Conservation (phyloP, 164 flowering plant genomes). For the Brasenia schreberi region DNA sequence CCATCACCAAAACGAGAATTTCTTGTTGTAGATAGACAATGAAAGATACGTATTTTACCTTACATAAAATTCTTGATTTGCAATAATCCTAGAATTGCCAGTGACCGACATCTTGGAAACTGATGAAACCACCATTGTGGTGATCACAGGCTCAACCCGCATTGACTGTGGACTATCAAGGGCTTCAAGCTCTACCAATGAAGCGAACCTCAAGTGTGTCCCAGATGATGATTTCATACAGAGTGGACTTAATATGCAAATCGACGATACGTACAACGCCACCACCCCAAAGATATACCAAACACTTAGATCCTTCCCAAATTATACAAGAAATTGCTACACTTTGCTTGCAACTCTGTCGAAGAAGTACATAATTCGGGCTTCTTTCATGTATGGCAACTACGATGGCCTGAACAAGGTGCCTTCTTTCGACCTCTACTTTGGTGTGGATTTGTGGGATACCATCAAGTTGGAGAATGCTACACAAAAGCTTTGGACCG, state of each 20-base stretch:
- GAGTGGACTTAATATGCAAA: not conserved
- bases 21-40: too few species aligned
- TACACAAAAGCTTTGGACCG: constrained; percentile 4
- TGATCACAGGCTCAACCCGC: not conserved
- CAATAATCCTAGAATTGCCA: too few species aligned
- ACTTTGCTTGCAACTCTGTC: not conserved
- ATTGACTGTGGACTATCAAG: not conserved
- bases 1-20: too few species aligned
- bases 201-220: not conserved
- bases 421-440: constrained; percentile 28
- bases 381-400: constrained; percentile 9
- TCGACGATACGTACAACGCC: too few species aligned
- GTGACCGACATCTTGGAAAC: too few species aligned
- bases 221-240: not conserved
- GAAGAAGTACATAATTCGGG: not conserved
- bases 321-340: constrained; percentile 2
- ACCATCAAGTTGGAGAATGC: constrained; percentile 7
- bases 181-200: not conserved
- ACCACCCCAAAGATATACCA: not conserved
- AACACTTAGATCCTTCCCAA: constrained; percentile 1
- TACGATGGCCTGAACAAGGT: constrained; percentile 11
- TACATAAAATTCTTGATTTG: too few species aligned
- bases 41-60: too few species aligned
- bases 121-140: too few species aligned
- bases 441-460: constrained; percentile 24